Percentiles rank a stretch among this genome's conserved stretches.
Conservation (phyloP, 495 filamentous ascomycete genomes). For the Astrothelium subdiscretum region DNA sequence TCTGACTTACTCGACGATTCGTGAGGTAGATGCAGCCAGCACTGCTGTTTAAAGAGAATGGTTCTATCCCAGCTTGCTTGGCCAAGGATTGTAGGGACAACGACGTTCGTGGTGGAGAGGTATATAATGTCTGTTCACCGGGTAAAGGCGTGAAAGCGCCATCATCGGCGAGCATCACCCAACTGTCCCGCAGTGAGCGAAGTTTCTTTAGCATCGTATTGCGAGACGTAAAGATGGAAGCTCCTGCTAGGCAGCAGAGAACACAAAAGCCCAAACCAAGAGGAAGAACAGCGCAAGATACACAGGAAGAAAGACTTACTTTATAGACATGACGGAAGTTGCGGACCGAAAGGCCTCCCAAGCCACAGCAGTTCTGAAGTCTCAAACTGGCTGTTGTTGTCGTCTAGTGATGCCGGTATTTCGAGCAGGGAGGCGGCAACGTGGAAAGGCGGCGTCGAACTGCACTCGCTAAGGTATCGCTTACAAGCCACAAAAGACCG, state of each 20-base stretch:
- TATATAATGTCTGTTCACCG: constrained; percentile 56
- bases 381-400: background rate
- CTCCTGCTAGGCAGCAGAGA: background rate
- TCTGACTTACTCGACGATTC: constrained; percentile 65
- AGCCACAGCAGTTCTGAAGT: background rate
- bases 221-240: background rate
- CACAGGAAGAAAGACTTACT: constrained; percentile 5
- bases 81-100: constrained; percentile 51
- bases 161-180: constrained; percentile 64
- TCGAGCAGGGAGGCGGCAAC: background rate
- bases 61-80: constrained; percentile 43
- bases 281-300: background rate
- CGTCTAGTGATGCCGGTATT: background rate
- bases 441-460: background rate
- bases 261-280: background rate
- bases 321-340: constrained; percentile 9
- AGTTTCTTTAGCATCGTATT: constrained; percentile 13
- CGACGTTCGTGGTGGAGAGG: constrained; percentile 58
- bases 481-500: no score
- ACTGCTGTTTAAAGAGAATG: constrained; percentile 46
- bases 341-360: background rate
- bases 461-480: background rate
- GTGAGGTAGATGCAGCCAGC: constrained; percentile 67
- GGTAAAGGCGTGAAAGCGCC: constrained; percentile 59
- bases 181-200: constrained; percentile 39